phyloP scores from a whole-genome alignment of 2,329 filamentous ascomycete genomes.

The Fusarium nygamai region DNA sequence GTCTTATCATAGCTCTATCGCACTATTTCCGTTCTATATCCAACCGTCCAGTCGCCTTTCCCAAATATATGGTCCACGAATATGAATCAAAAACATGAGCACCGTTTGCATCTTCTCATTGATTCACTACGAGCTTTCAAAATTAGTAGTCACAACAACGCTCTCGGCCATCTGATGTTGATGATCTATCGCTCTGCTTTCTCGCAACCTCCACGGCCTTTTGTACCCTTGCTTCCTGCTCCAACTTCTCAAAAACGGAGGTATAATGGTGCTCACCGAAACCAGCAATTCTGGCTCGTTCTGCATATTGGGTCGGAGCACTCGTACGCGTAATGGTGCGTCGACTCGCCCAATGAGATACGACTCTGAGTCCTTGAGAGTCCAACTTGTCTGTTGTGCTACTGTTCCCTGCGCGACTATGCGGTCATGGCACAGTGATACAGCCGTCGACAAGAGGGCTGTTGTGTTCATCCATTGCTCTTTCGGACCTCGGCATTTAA shows the following conservation, averaged over 20 bases:
- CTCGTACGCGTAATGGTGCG: fast-evolving
- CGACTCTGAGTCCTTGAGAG: fast-evolving
- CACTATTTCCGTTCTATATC: fast-evolving
- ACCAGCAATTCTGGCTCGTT: fast-evolving
- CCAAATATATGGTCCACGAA: too few species aligned
- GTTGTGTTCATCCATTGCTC: fast-evolving
- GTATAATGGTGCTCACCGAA: fast-evolving
- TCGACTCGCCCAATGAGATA: neutral
- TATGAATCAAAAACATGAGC: neutral
- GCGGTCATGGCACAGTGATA: fast-evolving
- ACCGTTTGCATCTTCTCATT: fast-evolving
- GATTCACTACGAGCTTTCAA: fast-evolving
- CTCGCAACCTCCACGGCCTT: neutral
- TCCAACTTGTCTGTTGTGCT: fast-evolving
- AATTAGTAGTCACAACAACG: neutral
- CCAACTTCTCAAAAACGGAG: fast-evolving
- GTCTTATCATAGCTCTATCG: neutral
- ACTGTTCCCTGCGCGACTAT: neutral
- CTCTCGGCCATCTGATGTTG: neutral
- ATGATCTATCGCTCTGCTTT: neutral
- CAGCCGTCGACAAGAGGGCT: fast-evolving
- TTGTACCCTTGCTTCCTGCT: neutral
- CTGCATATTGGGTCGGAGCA: fast-evolving
- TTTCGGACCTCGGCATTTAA: fast-evolving
- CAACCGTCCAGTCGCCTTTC: too few species aligned